Evolutionary conservation across 2,329 filamentous ascomycete species (phyloP), one percentile per base, ranked within the genome.

Genomic region (Sphaerulina musiva): DNA sequence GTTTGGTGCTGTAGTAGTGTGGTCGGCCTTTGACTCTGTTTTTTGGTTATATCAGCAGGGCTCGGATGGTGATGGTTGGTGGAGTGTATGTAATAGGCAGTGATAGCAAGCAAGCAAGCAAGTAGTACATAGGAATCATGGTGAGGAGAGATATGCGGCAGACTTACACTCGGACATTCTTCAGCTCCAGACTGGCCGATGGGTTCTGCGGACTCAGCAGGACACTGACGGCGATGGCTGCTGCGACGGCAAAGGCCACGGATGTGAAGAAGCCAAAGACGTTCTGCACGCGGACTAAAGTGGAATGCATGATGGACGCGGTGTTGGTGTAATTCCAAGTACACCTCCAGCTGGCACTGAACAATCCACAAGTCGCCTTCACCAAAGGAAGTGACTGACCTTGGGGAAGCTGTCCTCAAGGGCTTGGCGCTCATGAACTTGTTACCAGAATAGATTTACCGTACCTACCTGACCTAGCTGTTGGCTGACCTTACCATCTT

Each of bases 251-350:
- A 68, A 95, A 93, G 54, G 87, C 86, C 60, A 96, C 90, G 26
- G 90, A 95, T 14, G 93, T 97, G 79, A 97, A 96, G 82, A 95
- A 96, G 72, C 93, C 90, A 71, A 98, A 98, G 71, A 90, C 85
- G 75, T 89, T 92, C 74, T 98, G 93, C 62, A 86, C 73, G 63
- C 93, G 88, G 59, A 87, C 89, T 46, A 95, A 74, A 45, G 86
- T 82, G 68, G 89, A 95, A 74, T 96, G 86, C 93, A 98, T 97
- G 6, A 57, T 57, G 78, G 68, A 2, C 31, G 23, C 48, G 39
- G 17, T 44, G 42, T 20, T 11, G 41, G 2, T 10, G 14, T 11
- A 5, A 12, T 9, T 36, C 32, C 32, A 9, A 36, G 20, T 20
- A 2, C 20, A 20, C 20, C 20, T 17, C 14, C 14, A 17, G 14